These are phyloP conservation scores for Aspergillus nomiae DNA, from an alignment of 2,329 filamentous ascomycete species.

Conservation along the genomic window DNA sequence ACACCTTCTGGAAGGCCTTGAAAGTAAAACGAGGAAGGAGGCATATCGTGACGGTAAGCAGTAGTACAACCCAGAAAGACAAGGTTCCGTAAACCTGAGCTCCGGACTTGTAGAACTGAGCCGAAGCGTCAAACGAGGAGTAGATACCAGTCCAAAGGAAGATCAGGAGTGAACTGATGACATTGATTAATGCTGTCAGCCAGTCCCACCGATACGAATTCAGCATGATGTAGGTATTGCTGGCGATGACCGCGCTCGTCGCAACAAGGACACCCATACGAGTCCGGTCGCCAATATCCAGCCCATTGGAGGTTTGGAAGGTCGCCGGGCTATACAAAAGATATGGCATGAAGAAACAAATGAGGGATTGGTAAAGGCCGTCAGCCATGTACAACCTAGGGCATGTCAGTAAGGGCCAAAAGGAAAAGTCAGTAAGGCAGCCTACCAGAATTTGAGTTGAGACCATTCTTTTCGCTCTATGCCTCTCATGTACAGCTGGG, in stretches of 20 bases:
- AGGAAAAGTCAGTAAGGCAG: conserved; percentile 15
- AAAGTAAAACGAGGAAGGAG: conserved; percentile 83
- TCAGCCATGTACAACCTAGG: conserved; percentile 88
- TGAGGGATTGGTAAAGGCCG: conserved; percentile 89
- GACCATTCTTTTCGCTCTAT: conserved; percentile 98
- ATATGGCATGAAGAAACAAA: conserved; percentile 92
- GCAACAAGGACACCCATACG: conserved; percentile 87
- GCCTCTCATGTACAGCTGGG: conserved; percentile 90
- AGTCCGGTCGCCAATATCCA: conserved; percentile 74
- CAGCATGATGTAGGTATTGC: conserved; percentile 92
- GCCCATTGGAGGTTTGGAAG: conserved; percentile 70
- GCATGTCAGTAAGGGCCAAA: conserved; percentile 29
- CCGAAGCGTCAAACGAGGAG: conserved; percentile 60
- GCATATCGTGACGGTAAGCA: conserved; percentile 78
- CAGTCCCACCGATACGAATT: conserved; percentile 99
- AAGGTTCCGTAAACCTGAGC: conserved; percentile 77
- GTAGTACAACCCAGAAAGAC: conserved; percentile 82
- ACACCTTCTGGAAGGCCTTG: conserved; percentile 91
- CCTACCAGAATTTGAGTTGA: conserved; percentile 91
- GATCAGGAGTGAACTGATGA: conserved; percentile 80
- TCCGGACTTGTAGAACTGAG: conserved; percentile 74
- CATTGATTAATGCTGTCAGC: conserved; percentile 82
- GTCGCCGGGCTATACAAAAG: conserved; percentile 70
- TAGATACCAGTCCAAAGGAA: conserved; percentile 97
- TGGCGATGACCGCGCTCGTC: conserved; percentile 79